These are phyloP conservation scores for Arthroderma uncinatum DNA, from an alignment of 2,329 filamentous ascomycete genomes.

Conservation along the genomic window DNA sequence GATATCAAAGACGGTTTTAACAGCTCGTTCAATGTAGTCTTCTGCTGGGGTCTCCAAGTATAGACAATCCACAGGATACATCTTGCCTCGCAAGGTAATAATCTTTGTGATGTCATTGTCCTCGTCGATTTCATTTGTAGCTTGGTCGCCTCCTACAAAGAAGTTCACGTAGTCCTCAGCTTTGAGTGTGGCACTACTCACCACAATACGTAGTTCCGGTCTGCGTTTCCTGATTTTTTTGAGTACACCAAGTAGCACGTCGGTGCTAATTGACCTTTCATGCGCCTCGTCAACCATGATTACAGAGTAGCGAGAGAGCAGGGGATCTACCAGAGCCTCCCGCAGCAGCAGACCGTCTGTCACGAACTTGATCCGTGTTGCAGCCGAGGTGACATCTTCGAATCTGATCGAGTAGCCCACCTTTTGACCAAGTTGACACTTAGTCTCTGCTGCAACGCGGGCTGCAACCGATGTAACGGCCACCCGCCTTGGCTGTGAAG, in stretches of 20 bases:
- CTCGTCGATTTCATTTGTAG: constrained; percentile 26
- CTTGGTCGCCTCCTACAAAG: constrained; percentile 45
- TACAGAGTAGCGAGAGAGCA: constrained; percentile 81
- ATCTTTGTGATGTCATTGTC: constrained; percentile 48
- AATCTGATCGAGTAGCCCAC: constrained; percentile 87
- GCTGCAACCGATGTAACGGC: constrained; percentile 83
- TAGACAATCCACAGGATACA: constrained; percentile 77
- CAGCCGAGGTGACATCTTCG: constrained; percentile 77
- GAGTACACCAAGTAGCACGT: constrained; percentile 75
- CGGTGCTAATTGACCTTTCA: constrained; percentile 83
- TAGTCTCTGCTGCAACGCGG: constrained; percentile 79
- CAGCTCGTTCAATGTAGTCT: constrained; percentile 73
- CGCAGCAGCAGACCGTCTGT: constrained; percentile 85
- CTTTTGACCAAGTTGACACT: constrained; percentile 76
- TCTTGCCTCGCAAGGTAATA: constrained; percentile 74
- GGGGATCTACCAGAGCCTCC: constrained; percentile 84
- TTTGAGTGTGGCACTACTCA: constrained; percentile 88
- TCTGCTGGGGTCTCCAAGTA: constrained; percentile 69
- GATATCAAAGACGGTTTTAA: constrained; percentile 78
- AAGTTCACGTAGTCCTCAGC: constrained; percentile 76
- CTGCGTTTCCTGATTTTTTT: constrained; percentile 80
- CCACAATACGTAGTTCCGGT: constrained; percentile 71
- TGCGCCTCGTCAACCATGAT: constrained; percentile 98
- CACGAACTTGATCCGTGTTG: constrained; percentile 85
- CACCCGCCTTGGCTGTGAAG: constrained; percentile 66